Evolutionary conservation across 129 eudicot genomes (phyloP), one percentile per base, ranked within the genome.

Genomic region (Dittrichia graveolens): DNA sequence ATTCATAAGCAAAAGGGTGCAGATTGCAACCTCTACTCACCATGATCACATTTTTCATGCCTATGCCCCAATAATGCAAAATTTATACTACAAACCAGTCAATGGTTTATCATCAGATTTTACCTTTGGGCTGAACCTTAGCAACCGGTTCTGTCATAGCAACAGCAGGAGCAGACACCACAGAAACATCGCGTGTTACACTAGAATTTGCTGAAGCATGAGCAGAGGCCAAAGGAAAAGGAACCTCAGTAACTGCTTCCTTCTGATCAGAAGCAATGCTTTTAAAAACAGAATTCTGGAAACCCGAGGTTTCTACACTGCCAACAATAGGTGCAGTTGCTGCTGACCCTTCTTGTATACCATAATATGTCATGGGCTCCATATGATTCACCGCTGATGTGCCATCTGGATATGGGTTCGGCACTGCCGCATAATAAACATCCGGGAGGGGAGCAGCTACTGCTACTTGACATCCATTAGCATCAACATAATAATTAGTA

Each of bases 121-220:
- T 86, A 90, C 99, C 99, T 83, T 90, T 94, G 31, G 96, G 54
- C 48, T 83, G 96, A 77, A 38, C 81, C 75, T 93, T 93, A n/a
- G 91, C 60, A 41, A 78, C 77, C 11, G 87, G 40, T 69, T 86
- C 83, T 14, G 83, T 43, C 7, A 85, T 50, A 13, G 85, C 64
- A 49, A 74, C 82, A 61, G 89, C 53, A 49, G 83, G 69, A 8
- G 80, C 75, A 19, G 90, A 85, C 40, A 86, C 41, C 53, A 65
- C 78, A 35, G 90, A 70, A 35, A n/a, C 79, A 69, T n/a, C 71
- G 11, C 57, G 70, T 5, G 72, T 24, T 47, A 34, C 80, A 15
- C 84, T 65, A 44, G 41, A 69, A 24, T 78, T 79, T 53, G 73
- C 71, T 54, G 81, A 55, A 55, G 78, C 85, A 71, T 66, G 69